These are phyloP conservation scores for Lepiota subincarnata DNA, from an alignment of 768 basidiomycete genomes.

Conservation along the genomic window DNA sequence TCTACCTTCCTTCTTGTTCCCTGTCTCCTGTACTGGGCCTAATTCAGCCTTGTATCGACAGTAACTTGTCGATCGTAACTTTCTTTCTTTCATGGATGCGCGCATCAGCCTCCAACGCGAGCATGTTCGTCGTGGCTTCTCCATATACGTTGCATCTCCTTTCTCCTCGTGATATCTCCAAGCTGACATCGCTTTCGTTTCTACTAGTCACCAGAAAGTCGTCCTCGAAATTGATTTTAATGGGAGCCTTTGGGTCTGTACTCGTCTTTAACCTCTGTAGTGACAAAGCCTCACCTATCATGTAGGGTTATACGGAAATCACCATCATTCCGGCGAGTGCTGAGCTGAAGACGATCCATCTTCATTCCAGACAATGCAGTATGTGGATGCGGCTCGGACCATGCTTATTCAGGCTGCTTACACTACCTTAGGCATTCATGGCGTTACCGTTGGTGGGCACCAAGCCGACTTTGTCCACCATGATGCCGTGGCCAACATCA, in stretches of 20 bases:
- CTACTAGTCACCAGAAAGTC: slow-evolving; percentile 95
- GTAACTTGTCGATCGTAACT: slow-evolving; percentile 19
- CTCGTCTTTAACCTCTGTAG: slow-evolving; percentile 4
- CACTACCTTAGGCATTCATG: slow-evolving; percentile 55
- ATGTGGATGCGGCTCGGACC: slow-evolving; percentile 26
- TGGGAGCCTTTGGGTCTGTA: slow-evolving; percentile 75
- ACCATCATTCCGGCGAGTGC: slow-evolving; percentile 78
- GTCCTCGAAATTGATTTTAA: slow-evolving; percentile 91
- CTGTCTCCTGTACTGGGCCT: background rate
- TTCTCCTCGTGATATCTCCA: slow-evolving; percentile 17
- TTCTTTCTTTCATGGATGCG: slow-evolving; percentile 41
- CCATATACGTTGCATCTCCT: slow-evolving; percentile 68
- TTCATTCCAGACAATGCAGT: slow-evolving; percentile 90
- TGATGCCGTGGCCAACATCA: slow-evolving; percentile 68
- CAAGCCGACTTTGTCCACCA: slow-evolving; percentile 74
- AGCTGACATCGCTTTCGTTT: slow-evolving; percentile 44
- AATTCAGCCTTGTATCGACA: background rate
- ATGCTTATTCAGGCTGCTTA: slow-evolving; percentile 15
- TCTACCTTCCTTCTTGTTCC: slow-evolving; percentile 16
- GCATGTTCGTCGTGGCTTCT: slow-evolving; percentile 77
- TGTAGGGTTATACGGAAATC: slow-evolving; percentile 90
- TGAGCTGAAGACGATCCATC: slow-evolving; percentile 77
- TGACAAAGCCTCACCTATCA: slow-evolving; percentile 18
- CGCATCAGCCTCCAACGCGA: slow-evolving; percentile 68
- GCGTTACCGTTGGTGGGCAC: slow-evolving; percentile 67